phyloP scores from a whole-genome alignment of 164 flowering plant genomes.

The Annona cherimola region DNA sequence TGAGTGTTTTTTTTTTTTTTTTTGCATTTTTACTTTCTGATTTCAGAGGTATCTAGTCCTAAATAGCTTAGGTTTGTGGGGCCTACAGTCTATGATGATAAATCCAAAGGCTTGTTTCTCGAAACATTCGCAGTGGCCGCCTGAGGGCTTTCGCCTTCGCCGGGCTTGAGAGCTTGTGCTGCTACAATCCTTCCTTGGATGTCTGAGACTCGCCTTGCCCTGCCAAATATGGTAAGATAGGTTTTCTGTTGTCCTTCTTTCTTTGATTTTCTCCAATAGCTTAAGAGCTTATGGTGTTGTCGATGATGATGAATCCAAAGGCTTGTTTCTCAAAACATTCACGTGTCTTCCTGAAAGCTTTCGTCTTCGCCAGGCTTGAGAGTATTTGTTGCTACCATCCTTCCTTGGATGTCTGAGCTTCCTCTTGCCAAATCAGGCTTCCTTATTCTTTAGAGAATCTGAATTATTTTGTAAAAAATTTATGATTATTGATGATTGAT shows the following conservation, averaged over 20 bases:
- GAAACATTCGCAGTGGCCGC: slow-evolving; percentile 76
- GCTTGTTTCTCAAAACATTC: slow-evolving; percentile 62
- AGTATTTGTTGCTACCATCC: slow-evolving; percentile 5
- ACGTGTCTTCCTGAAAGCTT: slow-evolving; percentile 57
- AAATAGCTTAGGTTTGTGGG: neutral
- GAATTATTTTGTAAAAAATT: neutral
- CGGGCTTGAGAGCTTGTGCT: slow-evolving; percentile 15
- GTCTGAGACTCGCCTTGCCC: neutral
- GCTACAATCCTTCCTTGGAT: slow-evolving; percentile 13
- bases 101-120: slow-evolving; percentile 44
- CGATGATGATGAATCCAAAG: slow-evolving; percentile 20
- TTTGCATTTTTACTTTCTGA: neutral
- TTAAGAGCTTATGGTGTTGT: no score
- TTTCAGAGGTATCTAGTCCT: no score
- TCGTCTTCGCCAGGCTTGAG: slow-evolving; percentile 32
- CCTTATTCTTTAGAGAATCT: no score
- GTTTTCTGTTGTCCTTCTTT: no score
- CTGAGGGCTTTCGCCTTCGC: slow-evolving; percentile 55
- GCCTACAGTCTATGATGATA: slow-evolving; percentile 3
- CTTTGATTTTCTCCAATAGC: neutral
- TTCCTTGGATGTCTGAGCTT: slow-evolving; percentile 13
- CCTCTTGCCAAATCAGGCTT: no score
- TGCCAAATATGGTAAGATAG: no score
- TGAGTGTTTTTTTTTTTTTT: neutral
- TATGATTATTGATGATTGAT: neutral